phyloP scores from a whole-genome alignment of 2,329 filamentous ascomycete species.

The Juglanconis juglandina region DNA sequence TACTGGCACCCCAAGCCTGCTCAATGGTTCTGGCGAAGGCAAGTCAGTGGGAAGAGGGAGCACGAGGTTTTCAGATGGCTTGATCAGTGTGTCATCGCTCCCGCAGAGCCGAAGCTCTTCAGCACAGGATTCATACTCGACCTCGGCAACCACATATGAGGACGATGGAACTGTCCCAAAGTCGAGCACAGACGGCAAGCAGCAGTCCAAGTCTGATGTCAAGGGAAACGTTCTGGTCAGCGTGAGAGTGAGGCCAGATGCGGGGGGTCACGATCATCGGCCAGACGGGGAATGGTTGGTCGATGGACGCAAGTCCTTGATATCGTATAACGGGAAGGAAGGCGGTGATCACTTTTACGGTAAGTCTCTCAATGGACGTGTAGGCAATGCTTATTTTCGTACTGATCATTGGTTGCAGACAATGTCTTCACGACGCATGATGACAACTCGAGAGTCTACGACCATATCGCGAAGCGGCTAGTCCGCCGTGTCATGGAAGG shows the following conservation, averaged over 20 bases:
- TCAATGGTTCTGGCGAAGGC: slow-evolving; percentile 75
- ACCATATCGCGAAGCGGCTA: slow-evolving; percentile 86
- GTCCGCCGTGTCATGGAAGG: slow-evolving; percentile 98
- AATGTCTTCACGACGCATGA: slow-evolving; percentile 95
- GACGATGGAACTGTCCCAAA: slow-evolving; percentile 56
- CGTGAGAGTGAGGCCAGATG: slow-evolving; percentile 86
- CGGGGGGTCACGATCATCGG: slow-evolving; percentile 57
- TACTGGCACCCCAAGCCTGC: slow-evolving; percentile 63
- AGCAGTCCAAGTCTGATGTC: slow-evolving; percentile 58
- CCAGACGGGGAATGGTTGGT: slow-evolving; percentile 87
- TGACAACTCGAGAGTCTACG: slow-evolving; percentile 92
- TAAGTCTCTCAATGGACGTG: slow-evolving; percentile 40
- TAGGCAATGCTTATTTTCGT: not conserved
- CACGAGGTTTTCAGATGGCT: slow-evolving; percentile 67
- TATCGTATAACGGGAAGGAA: slow-evolving; percentile 83
- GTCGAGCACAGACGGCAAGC: slow-evolving; percentile 37
- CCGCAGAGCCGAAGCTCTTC: slow-evolving; percentile 89
- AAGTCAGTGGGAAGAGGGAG: slow-evolving; percentile 64
- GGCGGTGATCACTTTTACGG: slow-evolving; percentile 91
- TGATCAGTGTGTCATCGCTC: slow-evolving; percentile 75
- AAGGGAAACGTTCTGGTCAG: slow-evolving; percentile 97
- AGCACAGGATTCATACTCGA: slow-evolving; percentile 87
- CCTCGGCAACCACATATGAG: slow-evolving; percentile 84
- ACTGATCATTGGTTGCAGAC: slow-evolving; percentile 51
- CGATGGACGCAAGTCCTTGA: slow-evolving; percentile 75